Conservation (phyloP, 2,329 filamentous ascomycete genomes). For the Sporothrix dimorphospora region DNA sequence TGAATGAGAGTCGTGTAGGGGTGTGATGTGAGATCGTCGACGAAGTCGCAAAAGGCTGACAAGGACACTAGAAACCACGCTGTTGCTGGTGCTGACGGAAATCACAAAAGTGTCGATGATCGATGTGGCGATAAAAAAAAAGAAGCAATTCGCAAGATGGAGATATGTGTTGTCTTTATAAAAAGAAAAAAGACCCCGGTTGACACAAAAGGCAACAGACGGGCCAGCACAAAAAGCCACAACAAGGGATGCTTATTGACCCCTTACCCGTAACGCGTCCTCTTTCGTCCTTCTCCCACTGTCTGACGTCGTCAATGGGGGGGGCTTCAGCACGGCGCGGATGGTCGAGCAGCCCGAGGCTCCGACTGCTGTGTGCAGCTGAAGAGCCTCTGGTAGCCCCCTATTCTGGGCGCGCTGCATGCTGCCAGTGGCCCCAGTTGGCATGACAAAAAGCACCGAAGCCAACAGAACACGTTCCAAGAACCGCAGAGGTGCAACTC, state of each 20-base stretch:
- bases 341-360: constrained; percentile 15
- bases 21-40: background rate
- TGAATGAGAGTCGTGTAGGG: background rate
- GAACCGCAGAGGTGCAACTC: background rate
- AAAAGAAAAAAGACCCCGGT: background rate
- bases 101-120: background rate
- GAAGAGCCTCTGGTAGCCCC: background rate
- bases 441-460: background rate
- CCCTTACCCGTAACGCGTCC: background rate
- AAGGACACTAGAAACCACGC: background rate
- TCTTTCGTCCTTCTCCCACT: background rate
- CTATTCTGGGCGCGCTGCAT: background rate
- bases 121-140: constrained; percentile 4
- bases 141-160: background rate
- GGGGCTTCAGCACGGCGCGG: background rate
- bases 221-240: background rate
- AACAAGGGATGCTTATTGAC: constrained; percentile 7
- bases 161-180: background rate
- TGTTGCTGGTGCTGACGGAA: constrained; percentile 4
- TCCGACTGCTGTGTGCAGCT: constrained; percentile 4
- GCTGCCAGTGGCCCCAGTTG: background rate
- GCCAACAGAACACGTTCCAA: background rate
- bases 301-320: constrained; percentile 9
- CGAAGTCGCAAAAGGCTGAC: background rate
- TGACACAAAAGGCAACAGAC: background rate